Conservation (phyloP, 164 flowering plant genomes). For the Vitis riparia region DNA sequence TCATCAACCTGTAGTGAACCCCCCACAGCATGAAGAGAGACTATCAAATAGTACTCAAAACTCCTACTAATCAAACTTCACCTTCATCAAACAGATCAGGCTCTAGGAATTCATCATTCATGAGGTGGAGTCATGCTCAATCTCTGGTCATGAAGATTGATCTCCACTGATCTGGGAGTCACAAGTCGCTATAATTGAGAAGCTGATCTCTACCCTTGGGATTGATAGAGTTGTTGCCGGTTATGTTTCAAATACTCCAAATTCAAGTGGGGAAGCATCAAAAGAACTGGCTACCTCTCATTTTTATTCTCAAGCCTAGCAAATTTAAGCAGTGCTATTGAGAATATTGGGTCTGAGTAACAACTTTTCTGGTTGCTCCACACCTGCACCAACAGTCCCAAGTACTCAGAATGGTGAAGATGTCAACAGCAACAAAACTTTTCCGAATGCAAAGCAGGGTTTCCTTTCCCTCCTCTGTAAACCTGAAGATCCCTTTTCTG, state of each 20-base stretch:
- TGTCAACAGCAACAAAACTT: background rate
- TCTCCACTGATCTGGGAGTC: constrained; percentile 12
- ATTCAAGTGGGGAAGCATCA: constrained; percentile 27
- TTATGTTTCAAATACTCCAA: constrained; percentile 13
- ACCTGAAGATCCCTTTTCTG: constrained; percentile 11
- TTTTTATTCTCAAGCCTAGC: constrained; percentile 64
- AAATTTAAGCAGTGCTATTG: no score
- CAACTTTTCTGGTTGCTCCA: background rate
- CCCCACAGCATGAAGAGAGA: no score
- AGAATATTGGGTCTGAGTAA: no score
- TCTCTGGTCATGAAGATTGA: no score
- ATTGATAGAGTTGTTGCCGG: constrained; percentile 54
- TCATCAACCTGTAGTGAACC: no score
- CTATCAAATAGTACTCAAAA: no score
- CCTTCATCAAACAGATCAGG: no score
- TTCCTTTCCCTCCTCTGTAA: background rate
- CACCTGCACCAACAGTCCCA: background rate
- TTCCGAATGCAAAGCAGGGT: background rate
- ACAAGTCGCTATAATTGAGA: constrained; percentile 51
- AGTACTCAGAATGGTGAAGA: background rate
- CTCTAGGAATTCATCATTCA: no score
- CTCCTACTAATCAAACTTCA: no score
- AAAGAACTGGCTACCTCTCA: constrained; percentile 16
- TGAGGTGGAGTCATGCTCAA: no score
- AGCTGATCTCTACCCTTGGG: constrained; percentile 66